These are phyloP conservation scores for Gentiana straminea DNA, from an alignment of 257 asterid genomes.

Conservation along the genomic window DNA sequence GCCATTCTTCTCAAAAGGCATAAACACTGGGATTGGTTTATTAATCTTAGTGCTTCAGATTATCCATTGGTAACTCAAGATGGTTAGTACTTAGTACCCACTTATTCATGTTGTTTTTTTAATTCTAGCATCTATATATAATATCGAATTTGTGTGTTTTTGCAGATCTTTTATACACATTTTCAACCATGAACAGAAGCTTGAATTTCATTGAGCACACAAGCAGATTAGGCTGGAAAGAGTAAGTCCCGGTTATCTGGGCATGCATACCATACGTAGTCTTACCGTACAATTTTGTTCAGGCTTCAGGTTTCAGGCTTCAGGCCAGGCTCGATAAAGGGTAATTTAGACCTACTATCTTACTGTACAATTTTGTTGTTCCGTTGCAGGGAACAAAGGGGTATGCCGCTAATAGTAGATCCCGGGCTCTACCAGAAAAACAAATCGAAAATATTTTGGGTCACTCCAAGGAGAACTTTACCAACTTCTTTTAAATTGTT, in stretches of 20 bases:
- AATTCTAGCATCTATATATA: background rate
- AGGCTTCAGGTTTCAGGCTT: no score
- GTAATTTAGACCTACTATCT: no score
- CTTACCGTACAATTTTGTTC: background rate
- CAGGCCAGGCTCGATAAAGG: no score
- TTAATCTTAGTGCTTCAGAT: conserved; percentile 94
- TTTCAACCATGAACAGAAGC: conserved; percentile 24
- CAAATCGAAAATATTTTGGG: conserved; percentile 35
- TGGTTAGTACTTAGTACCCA: conserved; percentile 30
- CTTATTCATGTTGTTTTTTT: background rate
- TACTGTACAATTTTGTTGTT: background rate
- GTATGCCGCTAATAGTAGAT: conserved; percentile 37
- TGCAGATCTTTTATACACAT: conserved; percentile 33
- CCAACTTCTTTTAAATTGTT: conserved; percentile 58
- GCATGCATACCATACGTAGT: no score
- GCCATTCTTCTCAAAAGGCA: conserved; percentile 69
- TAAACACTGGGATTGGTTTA: conserved; percentile 97
- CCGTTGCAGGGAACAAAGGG: conserved; percentile 30
- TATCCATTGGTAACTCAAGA: conserved; percentile 98
- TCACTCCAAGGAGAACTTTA: conserved; percentile 25
- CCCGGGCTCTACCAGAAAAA: conserved; percentile 37
- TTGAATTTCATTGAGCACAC: conserved; percentile 39
- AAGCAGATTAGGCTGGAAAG: conserved; percentile 41
- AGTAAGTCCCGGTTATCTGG: conserved; percentile 18
- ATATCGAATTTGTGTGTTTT: background rate